Base-by-base conservation (phyloP, 1,139 yeast species). In the Geotrichum siamense region DNA sequence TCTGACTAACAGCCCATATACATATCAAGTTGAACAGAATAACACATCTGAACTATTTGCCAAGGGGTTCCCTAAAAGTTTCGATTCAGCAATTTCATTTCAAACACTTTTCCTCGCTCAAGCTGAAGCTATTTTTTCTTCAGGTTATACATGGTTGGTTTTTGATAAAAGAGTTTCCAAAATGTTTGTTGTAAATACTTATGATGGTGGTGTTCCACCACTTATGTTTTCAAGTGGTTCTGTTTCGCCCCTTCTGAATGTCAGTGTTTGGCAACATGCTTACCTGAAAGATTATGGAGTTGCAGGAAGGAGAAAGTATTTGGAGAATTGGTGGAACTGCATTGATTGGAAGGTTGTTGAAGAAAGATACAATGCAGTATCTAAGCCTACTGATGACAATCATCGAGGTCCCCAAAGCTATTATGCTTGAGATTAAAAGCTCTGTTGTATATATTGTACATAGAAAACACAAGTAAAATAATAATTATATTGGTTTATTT, bases 171-270 rank as follows among this genome's bases (percentile, higher is more conserved):
- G 47, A 21, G 38, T 75, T 50, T 82, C 83, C 59, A 66, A 74
- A 33, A 67, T 87, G 38, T 74, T 72, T 48, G 71, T 87, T 26
- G 60, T 84, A 45, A 73, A 78, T 55, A 77, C 94, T 53, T 81
- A 85, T 64, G 67, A 87, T 61, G 87, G 87, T 59, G 98, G 97
- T 47, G 78, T 96, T 2, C 97, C 97, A 27, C 79, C 77, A 93
- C 3, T 26, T n/a, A 82, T 86, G 6, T 43, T 43, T 23, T 28
- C 39, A 82, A 51, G 81, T 65, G 49, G 74, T 72, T 86, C 79
- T 80, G 42, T 47, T 16, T 29, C 84, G 55, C 98, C 98, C 2
- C 64, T 91, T 45, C 72, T 91, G 54, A 82, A 78, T 47, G 69
- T 89, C 53, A 84, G 78, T 60, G 74, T 81, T 52, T 91, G 97